phyloP scores from a whole-genome alignment of 2,329 filamentous ascomycete species.

The Colletotrichum gigasporum region DNA sequence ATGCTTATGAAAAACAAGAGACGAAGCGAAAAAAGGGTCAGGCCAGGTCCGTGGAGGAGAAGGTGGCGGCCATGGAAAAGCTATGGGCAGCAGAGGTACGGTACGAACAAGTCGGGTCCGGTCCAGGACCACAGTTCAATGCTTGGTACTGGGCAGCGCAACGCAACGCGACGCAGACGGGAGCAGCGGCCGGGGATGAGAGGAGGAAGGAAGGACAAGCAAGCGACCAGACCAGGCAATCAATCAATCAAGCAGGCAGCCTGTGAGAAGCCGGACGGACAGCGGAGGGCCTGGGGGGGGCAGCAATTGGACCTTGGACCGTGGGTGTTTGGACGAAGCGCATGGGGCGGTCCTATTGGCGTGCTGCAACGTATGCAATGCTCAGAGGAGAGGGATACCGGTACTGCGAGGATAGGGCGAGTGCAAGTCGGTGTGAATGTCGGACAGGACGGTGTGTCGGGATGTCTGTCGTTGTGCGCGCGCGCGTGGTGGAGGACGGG shows the following conservation, averaged over 20 bases:
- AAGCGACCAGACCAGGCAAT: constrained; percentile 4
- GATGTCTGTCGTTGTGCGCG: constrained; percentile 6
- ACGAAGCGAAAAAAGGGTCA: constrained; percentile 35
- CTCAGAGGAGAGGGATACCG: background rate
- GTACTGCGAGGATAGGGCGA: background rate
- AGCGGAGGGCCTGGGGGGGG: constrained; percentile 3
- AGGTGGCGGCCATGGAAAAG: constrained; percentile 44
- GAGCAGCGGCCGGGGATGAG: constrained; percentile 20
- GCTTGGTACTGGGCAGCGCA: constrained; percentile 6
- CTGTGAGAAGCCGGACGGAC: constrained; percentile 28
- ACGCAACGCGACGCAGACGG: constrained; percentile 8
- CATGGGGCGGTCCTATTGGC: constrained; percentile 20
- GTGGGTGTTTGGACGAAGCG: constrained; percentile 29
- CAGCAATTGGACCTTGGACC: constrained; percentile 17
- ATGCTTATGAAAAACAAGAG: constrained; percentile 32
- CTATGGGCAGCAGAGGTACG: constrained; percentile 39
- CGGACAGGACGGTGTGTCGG: constrained; percentile 22
- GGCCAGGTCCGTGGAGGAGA: constrained; percentile 32
- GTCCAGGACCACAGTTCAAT: constrained; percentile 14
- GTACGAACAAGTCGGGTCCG: constrained; percentile 4
- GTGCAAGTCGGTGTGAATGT: constrained; percentile 29
- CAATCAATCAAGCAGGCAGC: constrained; percentile 19
- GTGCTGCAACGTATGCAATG: constrained; percentile 7
- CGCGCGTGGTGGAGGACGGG: constrained; percentile 2
- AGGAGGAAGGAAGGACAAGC: background rate